Base-by-base conservation (phyloP, 345 rosid genomes). In the Sisymbrium irio region DNA sequence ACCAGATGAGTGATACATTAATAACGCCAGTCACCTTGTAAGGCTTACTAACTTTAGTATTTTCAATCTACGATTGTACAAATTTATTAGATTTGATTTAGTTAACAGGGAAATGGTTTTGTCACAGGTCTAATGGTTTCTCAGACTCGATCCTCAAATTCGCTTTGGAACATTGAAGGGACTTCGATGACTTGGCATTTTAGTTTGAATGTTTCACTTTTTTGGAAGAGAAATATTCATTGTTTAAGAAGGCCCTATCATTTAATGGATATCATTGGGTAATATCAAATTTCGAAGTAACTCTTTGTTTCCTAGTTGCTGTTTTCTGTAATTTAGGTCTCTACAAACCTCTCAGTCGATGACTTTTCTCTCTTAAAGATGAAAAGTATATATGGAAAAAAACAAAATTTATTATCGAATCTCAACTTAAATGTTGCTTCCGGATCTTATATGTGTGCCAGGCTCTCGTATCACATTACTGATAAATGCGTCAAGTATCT, bases 1-100 rank as follows among this genome's bases (percentile, higher is more conserved):
- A 85, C 91, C 53, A 82, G 84, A 72, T 82, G 79, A 80, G 46
- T 67, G 30, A 61, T 71, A 62, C 60, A 62, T 45, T 70, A 49
- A 35, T 47, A 11, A 68, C 56, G 58, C 50, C 35, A 62, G 45
- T 67, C 55, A 27, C 67, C 66, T 28, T 45, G 86, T 83, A 62
- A 67, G 85, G 68, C 46, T 22, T 39, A 46, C 45, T 4, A 36
- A 7, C 12, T 7, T 40, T 14, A 19, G 14, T 13, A 22, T 47
- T 60, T 41, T 7, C 11, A 22, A 40, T 45, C 42, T 39, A 25
- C 22, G 9, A 42, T 39, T 36, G 13, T 56, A 46, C 30, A 36
- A 27, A 12, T 42, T 41, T 13, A 59, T 39, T 20, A 40, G 39
- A 61, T 20, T 15, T 62, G 64, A 18, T 25, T 53, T 12, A 67